Conservation (phyloP, 371 early-diverging fungal genomes). For the Syncephalastrum contaminatum region DNA sequence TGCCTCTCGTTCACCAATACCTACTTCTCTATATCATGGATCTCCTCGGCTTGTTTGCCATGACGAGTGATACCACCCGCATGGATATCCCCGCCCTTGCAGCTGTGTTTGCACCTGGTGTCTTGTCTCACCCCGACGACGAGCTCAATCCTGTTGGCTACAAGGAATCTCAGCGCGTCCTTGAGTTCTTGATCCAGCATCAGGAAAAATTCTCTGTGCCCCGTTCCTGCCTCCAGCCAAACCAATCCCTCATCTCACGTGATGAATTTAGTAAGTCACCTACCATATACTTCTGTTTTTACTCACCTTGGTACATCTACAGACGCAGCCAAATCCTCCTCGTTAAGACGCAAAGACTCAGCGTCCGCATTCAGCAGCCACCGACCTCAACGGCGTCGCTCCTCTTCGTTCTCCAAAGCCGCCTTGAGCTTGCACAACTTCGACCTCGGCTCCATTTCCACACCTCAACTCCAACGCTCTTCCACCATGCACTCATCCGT, state of each 20-base stretch:
- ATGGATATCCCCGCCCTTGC: slow-evolving; percentile 61
- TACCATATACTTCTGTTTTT: background rate
- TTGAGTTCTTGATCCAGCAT: slow-evolving; percentile 58
- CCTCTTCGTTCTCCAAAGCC: background rate
- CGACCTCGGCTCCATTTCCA: slow-evolving; percentile 5
- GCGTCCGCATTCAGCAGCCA: no score
- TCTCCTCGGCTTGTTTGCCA: slow-evolving; percentile 52
- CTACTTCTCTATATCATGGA: slow-evolving; percentile 62
- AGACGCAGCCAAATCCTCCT: background rate
- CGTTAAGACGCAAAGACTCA: background rate
- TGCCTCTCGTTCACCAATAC: slow-evolving; percentile 56
- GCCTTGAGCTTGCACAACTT: slow-evolving; percentile 4
- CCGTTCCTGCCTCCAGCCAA: slow-evolving; percentile 11
- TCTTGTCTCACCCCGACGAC: slow-evolving; percentile 58
- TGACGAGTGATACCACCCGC: slow-evolving; percentile 46
- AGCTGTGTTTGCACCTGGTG: slow-evolving; percentile 63
- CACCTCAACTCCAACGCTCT: slow-evolving; percentile 5
- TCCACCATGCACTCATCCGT: background rate
- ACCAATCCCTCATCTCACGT: slow-evolving; percentile 1
- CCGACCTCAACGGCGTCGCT: no score
- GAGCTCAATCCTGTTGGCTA: slow-evolving; percentile 60
- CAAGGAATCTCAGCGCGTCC: slow-evolving; percentile 56
- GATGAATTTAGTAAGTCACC: slow-evolving; percentile 1
- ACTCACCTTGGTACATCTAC: slow-evolving; percentile 4
- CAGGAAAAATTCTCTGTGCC: slow-evolving; percentile 32